phyloP scores from a whole-genome alignment of 345 rosid species.

The Arabis hirsuta region DNA sequence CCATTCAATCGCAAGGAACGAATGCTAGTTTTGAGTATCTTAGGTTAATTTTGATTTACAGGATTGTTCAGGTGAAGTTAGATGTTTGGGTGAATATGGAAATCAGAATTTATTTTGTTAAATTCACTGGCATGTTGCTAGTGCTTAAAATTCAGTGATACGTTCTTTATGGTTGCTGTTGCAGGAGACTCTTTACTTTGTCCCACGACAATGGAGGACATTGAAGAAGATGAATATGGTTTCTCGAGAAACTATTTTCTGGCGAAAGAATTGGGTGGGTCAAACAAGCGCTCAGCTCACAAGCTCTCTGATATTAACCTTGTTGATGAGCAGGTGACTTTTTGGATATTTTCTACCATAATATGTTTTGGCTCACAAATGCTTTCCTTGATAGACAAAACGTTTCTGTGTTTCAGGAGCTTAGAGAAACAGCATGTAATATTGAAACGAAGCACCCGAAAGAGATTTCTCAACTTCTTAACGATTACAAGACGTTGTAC shows the following conservation, averaged over 20 bases:
- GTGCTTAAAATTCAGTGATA: background rate
- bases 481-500: conserved; percentile 67
- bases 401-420: conserved; percentile 53
- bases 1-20: too few species aligned
- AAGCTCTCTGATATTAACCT: conserved; percentile 74
- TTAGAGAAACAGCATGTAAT: conserved; percentile 58
- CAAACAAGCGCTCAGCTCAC: conserved; percentile 62
- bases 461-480: conserved; percentile 57
- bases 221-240: conserved; percentile 71
- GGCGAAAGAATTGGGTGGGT: conserved; percentile 72
- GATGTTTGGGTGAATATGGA: too few species aligned
- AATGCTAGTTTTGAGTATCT: too few species aligned
- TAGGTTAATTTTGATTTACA: too few species aligned
- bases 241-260: conserved; percentile 91
- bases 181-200: conserved; percentile 3
- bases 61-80: too few species aligned
- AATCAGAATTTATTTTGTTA: too few species aligned
- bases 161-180: background rate
- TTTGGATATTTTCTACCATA: background rate
- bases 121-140: background rate
- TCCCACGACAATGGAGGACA: conserved; percentile 46
- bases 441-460: conserved; percentile 68
- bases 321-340: conserved; percentile 81
- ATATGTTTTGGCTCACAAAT: background rate
- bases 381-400: background rate